phyloP scores from a whole-genome alignment of 495 filamentous ascomycete species.

The Penicillium alfredii region DNA sequence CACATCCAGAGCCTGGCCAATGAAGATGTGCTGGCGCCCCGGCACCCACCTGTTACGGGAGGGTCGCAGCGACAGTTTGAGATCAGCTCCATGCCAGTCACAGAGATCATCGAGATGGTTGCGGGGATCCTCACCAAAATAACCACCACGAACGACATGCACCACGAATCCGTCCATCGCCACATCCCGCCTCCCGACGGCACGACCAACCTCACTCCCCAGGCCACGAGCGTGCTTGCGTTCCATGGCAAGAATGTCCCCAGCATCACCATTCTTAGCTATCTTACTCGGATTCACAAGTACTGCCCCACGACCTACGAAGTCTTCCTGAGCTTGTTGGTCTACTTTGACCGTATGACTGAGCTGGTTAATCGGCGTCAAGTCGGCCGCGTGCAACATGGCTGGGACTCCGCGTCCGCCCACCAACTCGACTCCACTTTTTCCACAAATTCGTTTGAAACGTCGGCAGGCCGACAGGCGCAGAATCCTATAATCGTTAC shows the following conservation, averaged over 20 bases:
- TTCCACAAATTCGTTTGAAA: slow-evolving; percentile 10
- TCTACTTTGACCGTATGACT: slow-evolving; percentile 99
- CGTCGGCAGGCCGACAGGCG: slow-evolving; percentile 8
- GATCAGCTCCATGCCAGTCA: slow-evolving; percentile 96
- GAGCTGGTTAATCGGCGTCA: slow-evolving; percentile 83
- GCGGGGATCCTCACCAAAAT: slow-evolving; percentile 98
- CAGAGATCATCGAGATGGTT: slow-evolving; percentile 99
- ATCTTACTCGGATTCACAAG: slow-evolving; percentile 93
- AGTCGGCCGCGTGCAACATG: slow-evolving; percentile 39
- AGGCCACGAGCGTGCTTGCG: slow-evolving; percentile 89
- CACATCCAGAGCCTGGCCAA: slow-evolving; percentile 87
- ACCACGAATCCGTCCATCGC: slow-evolving; percentile 76
- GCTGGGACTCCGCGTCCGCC: slow-evolving; percentile 16
- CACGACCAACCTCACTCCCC: slow-evolving; percentile 59
- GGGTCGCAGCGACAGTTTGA: slow-evolving; percentile 64
- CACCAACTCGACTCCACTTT: slow-evolving; percentile 9
- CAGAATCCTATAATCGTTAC: slow-evolving; percentile 32
- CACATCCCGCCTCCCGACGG: slow-evolving; percentile 63
- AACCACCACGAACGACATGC: slow-evolving; percentile 90
- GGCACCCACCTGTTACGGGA: slow-evolving; percentile 40
- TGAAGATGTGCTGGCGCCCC: slow-evolving; percentile 58
- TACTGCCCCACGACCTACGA: slow-evolving; percentile 99
- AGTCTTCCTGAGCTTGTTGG: slow-evolving; percentile 88
- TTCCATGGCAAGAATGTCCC: slow-evolving; percentile 99
- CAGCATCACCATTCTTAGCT: slow-evolving; percentile 94